Evolutionary conservation across 2,329 filamentous ascomycete genomes (phyloP).

Genomic region (Tolypocladium ophioglossoides): DNA sequence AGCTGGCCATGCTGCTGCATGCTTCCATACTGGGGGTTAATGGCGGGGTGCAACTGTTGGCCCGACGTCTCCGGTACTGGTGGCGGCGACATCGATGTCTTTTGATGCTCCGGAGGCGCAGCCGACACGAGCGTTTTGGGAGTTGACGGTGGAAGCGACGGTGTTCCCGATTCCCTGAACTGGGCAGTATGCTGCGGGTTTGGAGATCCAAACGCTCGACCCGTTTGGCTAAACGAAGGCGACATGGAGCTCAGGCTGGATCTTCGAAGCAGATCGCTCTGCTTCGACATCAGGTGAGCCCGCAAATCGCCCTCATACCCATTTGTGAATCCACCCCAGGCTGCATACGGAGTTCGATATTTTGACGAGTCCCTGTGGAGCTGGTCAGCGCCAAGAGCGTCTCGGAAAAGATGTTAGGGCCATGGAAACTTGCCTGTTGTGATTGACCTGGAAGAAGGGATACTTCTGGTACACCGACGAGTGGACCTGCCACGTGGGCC

Average conservation of each 20-base stretch:
- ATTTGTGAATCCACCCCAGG: conserved; percentile 48
- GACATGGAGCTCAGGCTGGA: conserved; percentile 6
- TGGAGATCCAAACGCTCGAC: background rate
- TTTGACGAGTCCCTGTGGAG: conserved; percentile 37
- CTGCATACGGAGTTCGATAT: conserved; percentile 50
- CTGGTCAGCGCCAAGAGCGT: conserved; percentile 7
- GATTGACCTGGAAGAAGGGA: conserved; percentile 47
- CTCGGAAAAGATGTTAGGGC: background rate
- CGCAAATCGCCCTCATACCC: conserved; percentile 45
- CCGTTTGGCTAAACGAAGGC: background rate
- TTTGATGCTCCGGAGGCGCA: conserved; percentile 5
- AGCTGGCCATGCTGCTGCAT: background rate
- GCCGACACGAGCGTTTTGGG: background rate
- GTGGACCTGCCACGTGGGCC: conserved; percentile 22
- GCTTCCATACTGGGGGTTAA: background rate
- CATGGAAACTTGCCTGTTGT: conserved; percentile 38
- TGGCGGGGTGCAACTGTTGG: background rate
- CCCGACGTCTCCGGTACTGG: background rate
- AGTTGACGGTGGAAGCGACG: background rate
- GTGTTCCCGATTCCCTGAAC: background rate
- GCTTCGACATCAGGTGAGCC: conserved; percentile 30
- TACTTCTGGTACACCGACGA: conserved; percentile 41
- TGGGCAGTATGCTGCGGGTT: background rate
- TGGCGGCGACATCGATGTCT: conserved; percentile 4
- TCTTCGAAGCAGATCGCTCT: conserved; percentile 18